These are phyloP conservation scores for Cercospora sesami DNA, from an alignment of 2,329 filamentous ascomycete genomes.

Conservation along the genomic window DNA sequence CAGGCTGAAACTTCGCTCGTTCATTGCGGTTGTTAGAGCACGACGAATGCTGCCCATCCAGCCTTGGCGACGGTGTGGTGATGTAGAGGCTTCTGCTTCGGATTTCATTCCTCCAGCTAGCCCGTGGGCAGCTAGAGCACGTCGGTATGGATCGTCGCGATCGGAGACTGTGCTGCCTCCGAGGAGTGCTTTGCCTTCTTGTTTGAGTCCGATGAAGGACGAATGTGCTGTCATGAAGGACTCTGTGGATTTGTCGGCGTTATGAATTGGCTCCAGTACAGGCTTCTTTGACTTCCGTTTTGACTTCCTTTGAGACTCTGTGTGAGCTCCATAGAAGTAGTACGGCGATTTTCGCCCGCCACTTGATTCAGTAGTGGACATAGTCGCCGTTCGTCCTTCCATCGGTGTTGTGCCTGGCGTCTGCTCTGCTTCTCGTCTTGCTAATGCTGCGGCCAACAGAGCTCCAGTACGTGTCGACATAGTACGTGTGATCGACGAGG, in stretches of 20 bases:
- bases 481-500: slow-evolving; percentile 46
- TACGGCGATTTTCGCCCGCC: slow-evolving; percentile 40
- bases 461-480: slow-evolving; percentile 48
- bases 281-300: slow-evolving; percentile 11
- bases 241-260: slow-evolving; percentile 39
- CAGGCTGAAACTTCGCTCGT: slow-evolving; percentile 37
- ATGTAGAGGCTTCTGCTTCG: slow-evolving; percentile 16
- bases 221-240: slow-evolving; percentile 55
- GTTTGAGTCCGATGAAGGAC: slow-evolving; percentile 51
- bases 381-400: slow-evolving; percentile 34
- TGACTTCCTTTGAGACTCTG: slow-evolving; percentile 1
- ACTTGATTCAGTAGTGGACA: slow-evolving; percentile 31
- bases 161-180: slow-evolving; percentile 43
- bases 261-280: slow-evolving; percentile 13
- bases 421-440: slow-evolving; percentile 16
- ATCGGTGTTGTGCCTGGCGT: slow-evolving; percentile 18
- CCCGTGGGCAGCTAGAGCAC: slow-evolving; percentile 33
- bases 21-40: slow-evolving; percentile 35
- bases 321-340: slow-evolving; percentile 28
- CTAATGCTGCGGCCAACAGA: slow-evolving; percentile 39
- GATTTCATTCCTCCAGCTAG: background rate
- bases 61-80: slow-evolving; percentile 26
- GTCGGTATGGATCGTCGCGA: slow-evolving; percentile 38
- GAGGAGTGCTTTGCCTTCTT: slow-evolving; percentile 55
- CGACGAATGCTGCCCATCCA: slow-evolving; percentile 39